Evolutionary conservation across 2,329 filamentous ascomycete genomes (phyloP).

Genomic region (Diaporthe batatas): DNA sequence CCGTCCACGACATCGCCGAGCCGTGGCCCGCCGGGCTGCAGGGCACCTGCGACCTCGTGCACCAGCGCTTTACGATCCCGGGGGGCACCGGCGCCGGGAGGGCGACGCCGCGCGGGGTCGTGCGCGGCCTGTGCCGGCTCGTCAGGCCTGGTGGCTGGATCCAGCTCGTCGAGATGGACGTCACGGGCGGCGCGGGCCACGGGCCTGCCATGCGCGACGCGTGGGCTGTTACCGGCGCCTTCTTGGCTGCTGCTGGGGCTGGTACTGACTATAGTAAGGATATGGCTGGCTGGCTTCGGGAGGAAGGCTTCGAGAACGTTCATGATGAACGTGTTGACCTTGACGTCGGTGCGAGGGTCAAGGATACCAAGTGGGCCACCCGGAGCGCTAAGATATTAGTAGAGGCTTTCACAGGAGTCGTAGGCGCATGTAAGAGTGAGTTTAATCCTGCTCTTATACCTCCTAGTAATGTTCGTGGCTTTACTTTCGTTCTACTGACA

Average conservation of each 20-base stretch:
- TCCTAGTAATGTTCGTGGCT: too few relatives aligned
- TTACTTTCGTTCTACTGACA: too few relatives aligned
- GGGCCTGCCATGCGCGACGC: not conserved
- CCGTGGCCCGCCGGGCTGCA: not conserved
- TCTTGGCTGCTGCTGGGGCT: not conserved
- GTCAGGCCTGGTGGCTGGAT: not conserved
- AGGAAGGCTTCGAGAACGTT: constrained; percentile 8
- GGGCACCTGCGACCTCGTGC: not conserved
- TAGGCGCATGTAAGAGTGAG: not conserved
- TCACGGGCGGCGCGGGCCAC: not conserved
- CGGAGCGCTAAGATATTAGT: not conserved
- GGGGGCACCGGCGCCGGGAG: not conserved
- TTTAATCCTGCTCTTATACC: too few relatives aligned
- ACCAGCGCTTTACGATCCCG: constrained; percentile 15
- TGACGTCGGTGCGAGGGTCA: not conserved
- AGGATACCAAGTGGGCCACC: too few relatives aligned
- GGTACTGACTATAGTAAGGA: not conserved
- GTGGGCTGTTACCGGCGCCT: too few relatives aligned
- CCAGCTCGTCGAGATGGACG: constrained; percentile 14
- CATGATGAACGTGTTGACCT: not conserved
- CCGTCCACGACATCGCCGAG: not conserved
- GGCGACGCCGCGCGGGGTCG: not conserved
- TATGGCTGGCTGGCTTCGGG: constrained; percentile 6
- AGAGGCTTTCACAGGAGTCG: not conserved
- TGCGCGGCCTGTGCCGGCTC: not conserved